A percentile compares a stretch with the other conserved stretches of the same genome.
phyloP scores from a whole-genome alignment of 257 asterid genomes.

The Leptodermis oblonga region DNA sequence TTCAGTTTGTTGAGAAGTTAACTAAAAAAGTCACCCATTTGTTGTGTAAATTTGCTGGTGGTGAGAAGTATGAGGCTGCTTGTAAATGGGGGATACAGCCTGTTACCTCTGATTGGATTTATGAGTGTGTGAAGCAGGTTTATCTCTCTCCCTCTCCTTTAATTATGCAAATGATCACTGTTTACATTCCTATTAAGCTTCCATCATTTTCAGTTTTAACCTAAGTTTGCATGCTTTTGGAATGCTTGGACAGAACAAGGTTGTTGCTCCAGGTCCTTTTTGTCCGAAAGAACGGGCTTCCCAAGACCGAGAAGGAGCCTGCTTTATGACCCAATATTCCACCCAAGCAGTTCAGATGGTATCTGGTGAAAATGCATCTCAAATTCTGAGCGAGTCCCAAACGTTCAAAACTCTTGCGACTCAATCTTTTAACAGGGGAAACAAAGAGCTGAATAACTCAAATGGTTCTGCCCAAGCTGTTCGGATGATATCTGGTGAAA shows the following conservation, averaged over 20 bases:
- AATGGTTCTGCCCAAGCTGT: slow-evolving; percentile 53
- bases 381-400: slow-evolving; percentile 41
- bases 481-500: slow-evolving; percentile 40
- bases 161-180: background rate
- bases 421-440: slow-evolving; percentile 26
- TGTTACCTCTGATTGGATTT: slow-evolving; percentile 83
- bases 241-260: slow-evolving; percentile 63
- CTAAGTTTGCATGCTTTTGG: slow-evolving; percentile 19
- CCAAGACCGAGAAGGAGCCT: slow-evolving; percentile 63
- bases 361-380: slow-evolving; percentile 48
- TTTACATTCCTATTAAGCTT: background rate
- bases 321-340: slow-evolving; percentile 65
- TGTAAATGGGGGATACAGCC: slow-evolving; percentile 67
- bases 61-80: slow-evolving; percentile 81
- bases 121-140: slow-evolving; percentile 81
- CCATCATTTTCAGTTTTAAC: slow-evolving; percentile 10
- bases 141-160: slow-evolving; percentile 11
- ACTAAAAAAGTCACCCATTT: slow-evolving; percentile 77
- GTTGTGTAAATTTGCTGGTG: slow-evolving; percentile 66
- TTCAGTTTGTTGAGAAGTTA: slow-evolving; percentile 54
- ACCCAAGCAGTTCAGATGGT: slow-evolving; percentile 49
- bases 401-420: slow-evolving; percentile 34
- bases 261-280: slow-evolving; percentile 59
- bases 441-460: slow-evolving; percentile 23
- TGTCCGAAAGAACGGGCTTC: slow-evolving; percentile 63